Conservation (phyloP, 345 rosid genomes). For the Hypericum perforatum region DNA sequence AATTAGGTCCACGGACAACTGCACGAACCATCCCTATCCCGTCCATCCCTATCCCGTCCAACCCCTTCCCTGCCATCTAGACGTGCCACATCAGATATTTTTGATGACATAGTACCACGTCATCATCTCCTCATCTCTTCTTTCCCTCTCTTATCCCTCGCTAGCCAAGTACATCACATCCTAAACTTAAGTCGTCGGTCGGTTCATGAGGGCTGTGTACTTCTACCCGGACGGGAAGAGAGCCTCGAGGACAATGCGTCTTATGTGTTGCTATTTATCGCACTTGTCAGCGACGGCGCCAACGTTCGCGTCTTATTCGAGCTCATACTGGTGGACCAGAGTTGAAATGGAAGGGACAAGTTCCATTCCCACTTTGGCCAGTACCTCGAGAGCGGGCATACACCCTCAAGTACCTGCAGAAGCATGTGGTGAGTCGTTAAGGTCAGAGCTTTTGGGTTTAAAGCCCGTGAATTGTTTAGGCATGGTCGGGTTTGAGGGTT, state of each 20-base stretch:
- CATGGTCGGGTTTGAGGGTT: neutral
- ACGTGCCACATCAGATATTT: too few relatives aligned
- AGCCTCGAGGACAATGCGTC: slow-evolving; percentile 57
- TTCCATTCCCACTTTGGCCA: slow-evolving; percentile 75
- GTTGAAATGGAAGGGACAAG: slow-evolving; percentile 59
- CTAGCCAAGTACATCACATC: too few relatives aligned
- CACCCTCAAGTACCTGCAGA: slow-evolving; percentile 58
- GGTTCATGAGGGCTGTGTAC: slow-evolving; percentile 63
- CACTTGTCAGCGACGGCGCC: slow-evolving; percentile 60
- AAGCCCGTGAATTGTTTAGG: neutral
- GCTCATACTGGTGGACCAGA: slow-evolving; percentile 62
- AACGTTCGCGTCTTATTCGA: slow-evolving; percentile 69
- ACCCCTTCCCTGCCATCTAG: too few relatives aligned
- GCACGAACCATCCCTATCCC: too few relatives aligned
- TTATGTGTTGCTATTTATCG: slow-evolving; percentile 55
- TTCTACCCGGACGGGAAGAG: slow-evolving; percentile 81
- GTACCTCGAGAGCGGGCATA: slow-evolving; percentile 58
- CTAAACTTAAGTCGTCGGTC: slow-evolving; percentile 58
- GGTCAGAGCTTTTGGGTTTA: neutral
- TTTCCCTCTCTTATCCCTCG: too few relatives aligned
- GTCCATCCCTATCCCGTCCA: too few relatives aligned
- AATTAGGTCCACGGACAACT: too few relatives aligned
- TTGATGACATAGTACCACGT: too few relatives aligned
- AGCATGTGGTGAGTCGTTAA: slow-evolving; percentile 58
- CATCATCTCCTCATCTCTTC: too few relatives aligned